These are phyloP conservation scores for Boletus edulis DNA, from an alignment of 768 basidiomycete genomes.

Conservation along the genomic window DNA sequence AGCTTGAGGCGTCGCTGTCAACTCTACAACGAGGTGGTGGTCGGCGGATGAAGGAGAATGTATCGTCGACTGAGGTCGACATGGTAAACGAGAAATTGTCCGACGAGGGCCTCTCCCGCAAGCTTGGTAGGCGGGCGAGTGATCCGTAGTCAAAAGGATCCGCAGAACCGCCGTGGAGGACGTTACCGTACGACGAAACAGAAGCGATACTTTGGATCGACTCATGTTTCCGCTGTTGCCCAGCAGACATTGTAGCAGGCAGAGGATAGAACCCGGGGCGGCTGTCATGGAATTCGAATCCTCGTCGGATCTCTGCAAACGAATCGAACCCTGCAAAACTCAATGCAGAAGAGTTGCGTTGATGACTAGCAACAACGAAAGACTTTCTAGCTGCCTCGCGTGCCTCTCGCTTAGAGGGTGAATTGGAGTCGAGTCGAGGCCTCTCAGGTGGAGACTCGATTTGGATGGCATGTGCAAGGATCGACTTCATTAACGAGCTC, in stretches of 20 bases:
- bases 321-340: conserved; percentile 75
- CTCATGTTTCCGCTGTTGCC: conserved; percentile 47
- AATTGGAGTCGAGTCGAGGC: conserved; percentile 43
- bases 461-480: conserved; percentile 46
- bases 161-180: conserved; percentile 55
- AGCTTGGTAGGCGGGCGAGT: conserved; percentile 37
- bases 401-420: conserved; percentile 37
- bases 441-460: conserved; percentile 22
- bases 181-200: conserved; percentile 73
- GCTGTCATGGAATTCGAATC: conserved; percentile 67
- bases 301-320: conserved; percentile 75
- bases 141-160: conserved; percentile 76
- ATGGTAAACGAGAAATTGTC: conserved; percentile 59
- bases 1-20: conserved; percentile 76
- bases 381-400: conserved; percentile 23
- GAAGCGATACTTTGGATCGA: conserved; percentile 75
- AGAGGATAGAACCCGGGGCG: conserved; percentile 69
- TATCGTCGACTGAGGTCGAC: conserved; percentile 60
- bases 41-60: conserved; percentile 58
- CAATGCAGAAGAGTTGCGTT: conserved; percentile 44
- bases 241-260: conserved; percentile 35
- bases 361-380: conserved; percentile 23
- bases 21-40: conserved; percentile 49
- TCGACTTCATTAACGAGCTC: conserved; percentile 53
- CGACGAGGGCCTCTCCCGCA: conserved; percentile 53